Evolutionary conservation across 1,284 basidiomycete species (phyloP).

Genomic region (Mycena sp.): DNA sequence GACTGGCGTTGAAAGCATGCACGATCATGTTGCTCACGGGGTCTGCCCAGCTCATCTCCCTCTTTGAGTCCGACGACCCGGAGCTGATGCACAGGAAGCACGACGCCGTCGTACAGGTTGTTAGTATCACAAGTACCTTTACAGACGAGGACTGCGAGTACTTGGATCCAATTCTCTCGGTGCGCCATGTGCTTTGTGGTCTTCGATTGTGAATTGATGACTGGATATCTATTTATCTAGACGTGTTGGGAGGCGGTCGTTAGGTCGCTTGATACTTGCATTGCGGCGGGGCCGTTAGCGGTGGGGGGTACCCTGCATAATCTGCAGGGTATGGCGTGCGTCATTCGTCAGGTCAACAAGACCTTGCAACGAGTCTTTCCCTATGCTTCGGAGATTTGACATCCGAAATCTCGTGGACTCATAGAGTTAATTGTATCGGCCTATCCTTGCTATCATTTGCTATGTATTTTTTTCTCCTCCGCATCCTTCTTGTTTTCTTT

Average conservation of each 20-base stretch:
- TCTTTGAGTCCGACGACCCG: constrained; percentile 9
- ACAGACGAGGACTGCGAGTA: constrained; percentile 13
- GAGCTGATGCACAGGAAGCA: constrained; percentile 13
- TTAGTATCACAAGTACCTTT: constrained; percentile 14
- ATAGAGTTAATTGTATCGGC: too few species aligned
- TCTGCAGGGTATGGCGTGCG: constrained; percentile 11
- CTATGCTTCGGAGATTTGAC: background rate
- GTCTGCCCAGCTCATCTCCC: background rate
- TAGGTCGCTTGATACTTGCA: constrained; percentile 7
- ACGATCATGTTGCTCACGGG: constrained; percentile 11
- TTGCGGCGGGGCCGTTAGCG: background rate
- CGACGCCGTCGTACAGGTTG: constrained; percentile 11
- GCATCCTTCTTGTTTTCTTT: too few species aligned
- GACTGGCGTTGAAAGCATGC: constrained; percentile 19
- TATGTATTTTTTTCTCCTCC: too few species aligned
- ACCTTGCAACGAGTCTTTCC: constrained; percentile 17
- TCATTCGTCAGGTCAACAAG: constrained; percentile 13
- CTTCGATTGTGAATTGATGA: too few species aligned
- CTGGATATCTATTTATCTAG: too few species aligned
- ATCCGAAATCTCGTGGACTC: too few species aligned
- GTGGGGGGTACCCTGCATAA: background rate
- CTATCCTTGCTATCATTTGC: too few species aligned
- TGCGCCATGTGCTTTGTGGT: background rate
- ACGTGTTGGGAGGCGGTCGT: constrained; percentile 18
- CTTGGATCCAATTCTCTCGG: constrained; percentile 24